Evolutionary conservation across 495 filamentous ascomycete genomes (phyloP), one percentile per base, ranked within the genome.

Genomic region (Lindgomyces ingoldianus): DNA sequence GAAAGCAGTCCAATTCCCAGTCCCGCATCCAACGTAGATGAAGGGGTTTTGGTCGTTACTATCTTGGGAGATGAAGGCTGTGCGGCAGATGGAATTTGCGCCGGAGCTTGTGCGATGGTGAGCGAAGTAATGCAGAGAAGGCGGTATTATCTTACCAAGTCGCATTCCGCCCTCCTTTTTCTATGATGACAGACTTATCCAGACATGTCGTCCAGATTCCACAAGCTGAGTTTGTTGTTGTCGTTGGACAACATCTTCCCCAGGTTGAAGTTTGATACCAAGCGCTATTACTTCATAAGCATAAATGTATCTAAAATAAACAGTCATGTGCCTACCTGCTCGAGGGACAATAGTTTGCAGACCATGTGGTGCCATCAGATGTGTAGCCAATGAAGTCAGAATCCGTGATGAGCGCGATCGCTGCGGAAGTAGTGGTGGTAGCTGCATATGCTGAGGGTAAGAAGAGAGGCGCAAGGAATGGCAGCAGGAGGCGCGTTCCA

Each of bases 211-310:
- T 60, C 57, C 57, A 60, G 10, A 60, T 60, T 1, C 18, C 24
- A 36, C 57, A 60, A 22, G 21, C 22, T 24, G 44, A 12, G 6
- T 19, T 24, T 11, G 57, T 12, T 11, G 26, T 22, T 19, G 42
- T 25, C 19, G 44, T 48, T 36, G 57, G 42, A 49, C 57, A 60
- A 47, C 57, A 60, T 60, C 57, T 16, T 16, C 44, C 57, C 57
- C 57, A 60, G 10, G 57, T 60, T 18, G 42, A 48, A 19, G 57
- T 60, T 25, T 60, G 41, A 33, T 30, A 49, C 57, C 57, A 60
- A 16, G 45, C 50, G 22, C 48, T 52, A 8, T 4, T 25, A 9
- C n/a, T 3, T 27, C 8, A 8, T 47, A 8, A 47, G 45, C 45
- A 18, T 8, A 18, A 47, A 18, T 29, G n/a, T n/a, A n/a, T n/a